Base-by-base conservation (phyloP, 306 rosid species). In the Ziziphus jujuba region DNA sequence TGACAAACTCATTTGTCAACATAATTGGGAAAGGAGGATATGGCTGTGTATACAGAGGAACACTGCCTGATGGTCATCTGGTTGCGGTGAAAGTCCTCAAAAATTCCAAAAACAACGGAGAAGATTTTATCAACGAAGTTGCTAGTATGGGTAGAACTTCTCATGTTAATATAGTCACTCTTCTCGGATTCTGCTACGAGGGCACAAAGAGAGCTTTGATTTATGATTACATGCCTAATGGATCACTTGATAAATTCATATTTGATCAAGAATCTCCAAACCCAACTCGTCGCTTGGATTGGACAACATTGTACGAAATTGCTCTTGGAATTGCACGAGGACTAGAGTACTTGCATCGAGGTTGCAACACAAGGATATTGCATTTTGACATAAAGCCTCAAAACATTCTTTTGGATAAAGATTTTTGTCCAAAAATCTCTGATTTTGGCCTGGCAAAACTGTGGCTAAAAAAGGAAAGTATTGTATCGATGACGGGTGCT, bases 41-140 rank as follows among this genome's bases (percentile, higher is more conserved):
- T 56, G 85, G 88, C 5, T 19, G 45, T 15, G 84, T 83, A 0
- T 79, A 76, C 44, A 79, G 71, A 74, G 83, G 77, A 16, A 63
- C 0, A 8, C 56, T 80, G 61, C 19, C 38, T 2, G 71, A 84
- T 69, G 79, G 79, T 9, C 67, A 31, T 75, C 63, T 24, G 5
- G 83, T 74, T 14, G 85, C 79, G 0, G 79, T 80, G 17, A 84
- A 84, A 61, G 48, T 77, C 13, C 16, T 80, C 2, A 67, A 9
- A 0, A 76, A 67, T 5, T 51, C 72, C 0, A 63, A 68, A n/a
- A 82, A 72, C 22, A 61, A 56, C 17, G 87, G 74, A 24, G 84
- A 80, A 60, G 84, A 83, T 13, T 80, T 83, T 31, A 50, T 79
- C 4, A 79, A 84, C 36, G 85, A 84, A 67, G 82, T 83, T 34